Conservation (phyloP, 1,284 basidiomycete species). For the Xerocomus nothofagi region DNA sequence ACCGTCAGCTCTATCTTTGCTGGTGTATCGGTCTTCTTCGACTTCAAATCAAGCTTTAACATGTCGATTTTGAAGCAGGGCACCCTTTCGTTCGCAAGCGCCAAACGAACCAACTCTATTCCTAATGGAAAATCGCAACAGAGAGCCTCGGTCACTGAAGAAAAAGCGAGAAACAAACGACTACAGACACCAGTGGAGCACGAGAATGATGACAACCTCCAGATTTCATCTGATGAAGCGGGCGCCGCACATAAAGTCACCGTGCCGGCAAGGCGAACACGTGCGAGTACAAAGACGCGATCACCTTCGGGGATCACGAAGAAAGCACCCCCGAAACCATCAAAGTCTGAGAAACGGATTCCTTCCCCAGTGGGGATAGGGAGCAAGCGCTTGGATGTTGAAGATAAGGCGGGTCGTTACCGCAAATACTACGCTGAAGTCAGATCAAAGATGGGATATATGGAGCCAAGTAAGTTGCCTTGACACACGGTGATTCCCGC, state of each 20-base stretch:
- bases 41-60: constrained; percentile 6
- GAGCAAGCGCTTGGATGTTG: constrained; percentile 17
- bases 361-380: constrained; percentile 3
- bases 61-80: constrained; percentile 43
- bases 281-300: constrained; percentile 13
- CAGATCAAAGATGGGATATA: constrained; percentile 53
- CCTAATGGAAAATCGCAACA: constrained; percentile 37
- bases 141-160: constrained; percentile 9
- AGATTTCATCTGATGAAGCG: constrained; percentile 26
- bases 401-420: constrained; percentile 49
- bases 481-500: neutral
- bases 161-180: constrained; percentile 16
- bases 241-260: neutral
- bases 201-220: constrained; percentile 4
- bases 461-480: constrained; percentile 57
- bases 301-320: constrained; percentile 3
- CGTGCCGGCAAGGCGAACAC: constrained; percentile 24
- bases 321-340: neutral
- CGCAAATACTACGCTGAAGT: constrained; percentile 43
- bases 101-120: constrained; percentile 48
- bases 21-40: neutral
- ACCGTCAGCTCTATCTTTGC: neutral
- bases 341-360: constrained; percentile 8
- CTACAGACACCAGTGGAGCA: neutral
- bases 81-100: constrained; percentile 48